Base-by-base conservation (phyloP, 2,329 filamentous ascomycete genomes). In the Cercospora berteroae region DNA sequence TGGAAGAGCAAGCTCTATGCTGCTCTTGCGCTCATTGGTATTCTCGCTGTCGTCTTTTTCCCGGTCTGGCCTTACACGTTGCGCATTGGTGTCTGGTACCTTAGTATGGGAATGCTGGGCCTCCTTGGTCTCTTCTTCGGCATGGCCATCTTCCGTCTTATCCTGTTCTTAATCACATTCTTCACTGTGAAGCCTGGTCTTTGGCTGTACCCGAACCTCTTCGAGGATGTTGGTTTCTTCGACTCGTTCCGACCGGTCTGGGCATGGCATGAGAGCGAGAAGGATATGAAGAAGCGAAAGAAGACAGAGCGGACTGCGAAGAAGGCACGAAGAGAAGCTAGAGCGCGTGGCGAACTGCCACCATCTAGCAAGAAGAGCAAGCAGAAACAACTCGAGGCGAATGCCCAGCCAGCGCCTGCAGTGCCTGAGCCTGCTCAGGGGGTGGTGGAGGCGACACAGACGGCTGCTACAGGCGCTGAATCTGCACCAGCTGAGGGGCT, bases 201-300 rank as follows among this genome's bases (percentile, higher is more conserved):
- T n/a, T 99, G 95, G 95, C 85, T 99, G 55, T 99, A 94, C 82
- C 95, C 95, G 59, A 99, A 99, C 78, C 83, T 99, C 20, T 99
- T 97, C 83, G 95, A 99, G 79, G 95, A 99, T 78, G 95, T 99
- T 29, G 96, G 94, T 7, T 98, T 99, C 82, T 90, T 99, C 80
- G 95, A 99, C 79, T 96, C 92, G 76, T 99, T 99, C 86, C 90
- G 90, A 77, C 95, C 95, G 20, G 82, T 97, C 5, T 99, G 95
- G 94, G 95, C 93, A 68, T 99, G 95, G 95, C 95, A 99, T 80
- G 94, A 80, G 71, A 74, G 74, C 39, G 76, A 77, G 60, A 76
- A 76, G 69, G 75, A 75, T 10, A 71, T 77, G 59, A 79, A 79
- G 74, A 74, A 75, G 71, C 72, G 77, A 12, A 80, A 79, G 74